phyloP scores from a whole-genome alignment of 2,329 filamentous ascomycete species.

The Falciphora oryzae region DNA sequence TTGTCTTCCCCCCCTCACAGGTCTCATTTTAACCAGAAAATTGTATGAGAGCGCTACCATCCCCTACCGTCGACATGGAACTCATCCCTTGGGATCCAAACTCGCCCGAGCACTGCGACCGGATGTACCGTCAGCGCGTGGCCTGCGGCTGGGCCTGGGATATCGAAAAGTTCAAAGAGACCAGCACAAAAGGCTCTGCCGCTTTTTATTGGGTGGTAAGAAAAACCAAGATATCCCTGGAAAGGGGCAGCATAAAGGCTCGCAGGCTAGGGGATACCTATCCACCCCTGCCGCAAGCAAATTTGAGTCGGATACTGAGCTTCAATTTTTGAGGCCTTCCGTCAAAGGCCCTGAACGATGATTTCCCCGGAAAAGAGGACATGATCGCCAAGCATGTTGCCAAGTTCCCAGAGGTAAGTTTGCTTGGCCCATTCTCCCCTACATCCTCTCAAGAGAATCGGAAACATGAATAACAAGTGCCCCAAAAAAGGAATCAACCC shows the following conservation, averaged over 20 bases:
- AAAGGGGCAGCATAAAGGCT: not conserved
- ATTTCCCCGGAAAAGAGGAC: slow-evolving; percentile 21
- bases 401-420: slow-evolving; percentile 9
- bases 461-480: not conserved
- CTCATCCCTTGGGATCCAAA: slow-evolving; percentile 9
- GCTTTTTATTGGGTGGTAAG: slow-evolving; percentile 4
- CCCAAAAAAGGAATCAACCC: slow-evolving; percentile 23
- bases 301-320: not conserved
- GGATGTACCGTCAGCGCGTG: slow-evolving; percentile 8
- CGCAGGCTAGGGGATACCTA: not conserved
- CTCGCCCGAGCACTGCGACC: slow-evolving; percentile 8
- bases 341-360: slow-evolving; percentile 25
- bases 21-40: no score
- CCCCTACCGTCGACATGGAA: not conserved
- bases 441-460: not conserved
- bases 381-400: slow-evolving; percentile 24
- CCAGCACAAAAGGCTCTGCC: not conserved
- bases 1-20: no score
- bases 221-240: not conserved
- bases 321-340: not conserved
- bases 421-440: slow-evolving; percentile 16
- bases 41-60: no score
- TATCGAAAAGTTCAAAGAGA: not conserved
- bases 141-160: slow-evolving; percentile 9
- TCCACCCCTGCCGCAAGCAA: not conserved